Conservation (phyloP, 257 asterid species). For the Solanum gandarillasii region DNA sequence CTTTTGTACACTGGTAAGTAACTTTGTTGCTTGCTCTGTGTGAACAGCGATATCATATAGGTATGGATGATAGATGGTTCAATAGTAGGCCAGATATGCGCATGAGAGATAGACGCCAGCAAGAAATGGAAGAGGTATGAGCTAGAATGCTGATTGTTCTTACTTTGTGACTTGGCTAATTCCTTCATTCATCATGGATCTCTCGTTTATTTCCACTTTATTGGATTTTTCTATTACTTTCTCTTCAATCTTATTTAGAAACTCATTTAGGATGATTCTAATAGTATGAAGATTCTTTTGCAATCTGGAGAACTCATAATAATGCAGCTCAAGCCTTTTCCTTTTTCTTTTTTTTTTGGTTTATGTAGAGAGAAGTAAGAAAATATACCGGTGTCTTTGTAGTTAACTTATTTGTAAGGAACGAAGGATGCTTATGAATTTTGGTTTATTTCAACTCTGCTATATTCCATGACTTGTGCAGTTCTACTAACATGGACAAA, state of each 20-base stretch:
- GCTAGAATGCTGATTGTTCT: background rate
- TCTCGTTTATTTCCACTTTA: background rate
- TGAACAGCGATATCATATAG: background rate
- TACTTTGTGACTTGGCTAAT: background rate
- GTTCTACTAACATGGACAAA: background rate
- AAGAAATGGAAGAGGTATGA: slow-evolving; percentile 41
- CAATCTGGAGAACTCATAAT: background rate
- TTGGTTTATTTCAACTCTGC: background rate
- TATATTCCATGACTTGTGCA: background rate
- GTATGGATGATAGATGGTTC: slow-evolving; percentile 65
- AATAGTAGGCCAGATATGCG: slow-evolving; percentile 53
- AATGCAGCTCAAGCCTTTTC: background rate
- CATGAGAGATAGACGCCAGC: slow-evolving; percentile 34
- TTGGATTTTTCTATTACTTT: background rate
- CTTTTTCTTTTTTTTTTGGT: background rate
- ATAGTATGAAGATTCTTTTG: background rate
- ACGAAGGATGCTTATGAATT: background rate
- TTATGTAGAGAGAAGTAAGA: background rate
- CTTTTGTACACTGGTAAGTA: background rate
- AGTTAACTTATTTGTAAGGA: background rate
- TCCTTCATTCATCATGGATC: background rate
- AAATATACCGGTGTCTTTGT: background rate
- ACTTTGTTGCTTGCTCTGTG: background rate
- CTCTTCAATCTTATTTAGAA: background rate
- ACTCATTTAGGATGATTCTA: background rate